phyloP scores from a whole-genome alignment of 352 stramenopile genomes.

The Salisapilia sapeloensis region DNA sequence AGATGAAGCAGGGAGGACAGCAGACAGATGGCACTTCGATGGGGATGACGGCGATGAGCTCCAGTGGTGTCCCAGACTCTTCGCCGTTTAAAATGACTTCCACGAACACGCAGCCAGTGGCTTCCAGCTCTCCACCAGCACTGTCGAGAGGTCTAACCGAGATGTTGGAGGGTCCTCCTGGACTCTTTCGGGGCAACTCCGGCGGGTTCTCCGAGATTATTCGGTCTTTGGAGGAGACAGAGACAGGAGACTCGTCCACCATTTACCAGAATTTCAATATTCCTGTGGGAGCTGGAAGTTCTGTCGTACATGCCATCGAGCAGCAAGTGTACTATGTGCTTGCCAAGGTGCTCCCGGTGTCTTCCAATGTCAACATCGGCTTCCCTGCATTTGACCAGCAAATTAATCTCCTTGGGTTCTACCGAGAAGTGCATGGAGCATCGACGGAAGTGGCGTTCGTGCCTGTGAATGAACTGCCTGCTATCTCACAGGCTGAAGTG shows the following conservation, averaged over 20 bases:
- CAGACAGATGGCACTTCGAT: conserved; percentile 10
- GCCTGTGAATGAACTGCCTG: conserved; percentile 49
- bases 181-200: conserved; percentile 57
- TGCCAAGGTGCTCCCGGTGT: conserved; percentile 54
- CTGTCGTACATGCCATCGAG: conserved; percentile 56
- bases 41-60: conserved; percentile 46
- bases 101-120: conserved; percentile 12
- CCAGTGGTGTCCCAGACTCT: conserved; percentile 9
- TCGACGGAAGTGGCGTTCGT: conserved; percentile 74
- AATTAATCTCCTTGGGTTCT: conserved; percentile 66
- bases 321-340: conserved; percentile 71
- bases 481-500: conserved; percentile 56
- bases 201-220: conserved; percentile 64
- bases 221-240: conserved; percentile 54
- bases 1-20: conserved; percentile 13
- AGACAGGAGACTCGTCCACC: conserved; percentile 21
- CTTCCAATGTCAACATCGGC: conserved; percentile 47
- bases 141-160: conserved; percentile 22
- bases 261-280: conserved; percentile 46
- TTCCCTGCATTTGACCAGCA: conserved; percentile 57
- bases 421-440: conserved; percentile 59
- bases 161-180: conserved; percentile 51
- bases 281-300: conserved; percentile 16
- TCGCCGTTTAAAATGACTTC: conserved; percentile 43
- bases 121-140: conserved; percentile 10